Percentiles rank a stretch among this genome's conserved stretches.
Evolutionary conservation across 495 filamentous ascomycete species (phyloP).

Genomic region (Usnea hakonensis): DNA sequence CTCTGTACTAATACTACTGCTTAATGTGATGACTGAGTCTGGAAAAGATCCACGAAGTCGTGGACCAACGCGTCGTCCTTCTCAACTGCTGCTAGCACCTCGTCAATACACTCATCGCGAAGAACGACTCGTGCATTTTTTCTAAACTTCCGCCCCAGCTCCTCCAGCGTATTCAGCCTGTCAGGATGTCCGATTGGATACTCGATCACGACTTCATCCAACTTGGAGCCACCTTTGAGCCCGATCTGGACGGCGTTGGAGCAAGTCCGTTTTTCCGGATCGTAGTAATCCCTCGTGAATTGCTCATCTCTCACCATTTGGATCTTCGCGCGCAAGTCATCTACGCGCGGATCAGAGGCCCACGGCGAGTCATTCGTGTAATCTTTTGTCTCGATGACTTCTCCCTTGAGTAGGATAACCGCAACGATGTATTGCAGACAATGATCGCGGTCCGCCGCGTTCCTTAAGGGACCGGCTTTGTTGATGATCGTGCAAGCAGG

Average conservation of each 20-base stretch:
- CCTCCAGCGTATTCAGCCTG: too few species aligned
- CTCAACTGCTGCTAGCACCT: too few species aligned
- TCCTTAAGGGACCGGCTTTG: constrained; percentile 33
- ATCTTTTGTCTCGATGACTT: constrained; percentile 27
- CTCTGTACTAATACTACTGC: too few species aligned
- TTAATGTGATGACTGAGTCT: too few species aligned
- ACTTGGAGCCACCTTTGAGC: constrained; percentile 32
- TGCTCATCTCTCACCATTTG: constrained; percentile 25
- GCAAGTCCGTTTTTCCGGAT: constrained; percentile 26
- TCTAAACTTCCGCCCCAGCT: too few species aligned
- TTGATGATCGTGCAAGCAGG: constrained; percentile 37
- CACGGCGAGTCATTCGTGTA: constrained; percentile 34
- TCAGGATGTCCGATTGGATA: constrained; percentile 77
- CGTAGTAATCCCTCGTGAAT: constrained; percentile 34
- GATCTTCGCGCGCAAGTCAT: constrained; percentile 30
- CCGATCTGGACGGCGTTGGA: constrained; percentile 24
- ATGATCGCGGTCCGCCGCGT: constrained; percentile 41
- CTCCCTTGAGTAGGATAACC: constrained; percentile 33
- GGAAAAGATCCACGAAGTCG: too few species aligned
- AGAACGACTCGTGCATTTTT: too few species aligned
- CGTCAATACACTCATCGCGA: too few species aligned
- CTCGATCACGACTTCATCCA: constrained; percentile 75
- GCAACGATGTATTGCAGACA: constrained; percentile 39
- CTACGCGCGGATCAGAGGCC: constrained; percentile 25
- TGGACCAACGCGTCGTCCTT: too few species aligned